Percentiles rank a stretch among this genome's conserved stretches.
phyloP scores from a whole-genome alignment of 495 filamentous ascomycete species.

The Tuber melanosporum region DNA sequence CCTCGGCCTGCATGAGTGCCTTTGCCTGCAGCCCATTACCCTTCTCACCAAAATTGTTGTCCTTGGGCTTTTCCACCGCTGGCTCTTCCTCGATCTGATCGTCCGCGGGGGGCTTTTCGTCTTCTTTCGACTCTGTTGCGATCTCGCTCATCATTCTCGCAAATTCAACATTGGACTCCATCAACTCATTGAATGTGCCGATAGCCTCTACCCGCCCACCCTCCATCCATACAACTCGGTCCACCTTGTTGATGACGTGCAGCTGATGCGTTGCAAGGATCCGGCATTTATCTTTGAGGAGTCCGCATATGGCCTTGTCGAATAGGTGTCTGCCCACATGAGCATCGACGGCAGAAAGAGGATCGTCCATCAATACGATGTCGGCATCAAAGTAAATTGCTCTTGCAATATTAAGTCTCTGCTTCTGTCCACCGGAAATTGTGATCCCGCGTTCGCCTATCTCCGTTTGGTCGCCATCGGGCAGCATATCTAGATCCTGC shows the following conservation, averaged over 20 bases:
- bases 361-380: conserved; percentile 78
- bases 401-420: conserved; percentile 74
- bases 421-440: conserved; percentile 77
- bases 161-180: conserved; percentile 67
- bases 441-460: conserved; percentile 77
- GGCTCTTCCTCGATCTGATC: conserved; percentile 42
- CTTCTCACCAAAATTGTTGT: conserved; percentile 43
- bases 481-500: conserved; percentile 69
- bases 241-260: conserved; percentile 82
- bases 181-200: conserved; percentile 81
- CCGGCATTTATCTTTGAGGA: conserved; percentile 80
- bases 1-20: conserved; percentile 86
- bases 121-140: conserved; percentile 60
- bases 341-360: conserved; percentile 74
- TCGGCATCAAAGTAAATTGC: conserved; percentile 81
- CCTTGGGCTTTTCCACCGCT: conserved; percentile 46
- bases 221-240: conserved; percentile 87
- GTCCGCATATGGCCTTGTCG: conserved; percentile 84
- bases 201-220: conserved; percentile 73
- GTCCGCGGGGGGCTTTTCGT: conserved; percentile 38
- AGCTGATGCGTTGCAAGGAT: conserved; percentile 93
- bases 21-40: conserved; percentile 51
- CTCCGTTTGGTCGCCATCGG: conserved; percentile 63
- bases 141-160: conserved; percentile 76
- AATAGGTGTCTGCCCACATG: conserved; percentile 92